Conservation (phyloP, 2,329 filamentous ascomycete species). For the Epichloe coenophiala region DNA sequence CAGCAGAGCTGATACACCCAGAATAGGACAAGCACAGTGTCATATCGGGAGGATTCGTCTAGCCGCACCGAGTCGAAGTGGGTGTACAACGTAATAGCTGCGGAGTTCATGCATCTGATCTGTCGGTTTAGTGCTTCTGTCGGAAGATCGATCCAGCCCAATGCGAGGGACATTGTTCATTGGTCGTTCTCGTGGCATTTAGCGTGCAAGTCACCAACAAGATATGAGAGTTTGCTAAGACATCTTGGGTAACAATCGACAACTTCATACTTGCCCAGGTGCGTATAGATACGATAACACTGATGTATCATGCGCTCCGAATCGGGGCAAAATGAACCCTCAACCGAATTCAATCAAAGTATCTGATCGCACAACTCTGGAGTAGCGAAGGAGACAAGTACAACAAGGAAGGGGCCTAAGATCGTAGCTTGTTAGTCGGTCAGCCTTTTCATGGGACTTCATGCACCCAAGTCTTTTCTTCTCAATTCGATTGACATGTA, state of each 20-base stretch:
- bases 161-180: background rate
- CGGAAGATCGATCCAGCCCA: background rate
- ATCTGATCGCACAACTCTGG: background rate
- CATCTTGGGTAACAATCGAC: background rate
- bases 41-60: background rate
- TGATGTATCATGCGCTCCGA: background rate
- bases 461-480: background rate
- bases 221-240: background rate
- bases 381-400: no score
- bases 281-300: background rate
- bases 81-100: background rate
- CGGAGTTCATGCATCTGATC: background rate
- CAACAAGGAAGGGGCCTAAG: no score
- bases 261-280: no score
- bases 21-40: background rate
- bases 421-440: no score
- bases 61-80: background rate
- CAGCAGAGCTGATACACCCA: background rate
- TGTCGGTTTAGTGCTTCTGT: background rate
- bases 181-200: background rate
- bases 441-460: background rate
- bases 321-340: background rate
- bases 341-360: background rate
- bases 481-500: background rate
- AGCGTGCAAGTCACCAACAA: background rate